phyloP scores from a whole-genome alignment of 371 early-diverging fungal genomes.

The Mortierella sp. region DNA sequence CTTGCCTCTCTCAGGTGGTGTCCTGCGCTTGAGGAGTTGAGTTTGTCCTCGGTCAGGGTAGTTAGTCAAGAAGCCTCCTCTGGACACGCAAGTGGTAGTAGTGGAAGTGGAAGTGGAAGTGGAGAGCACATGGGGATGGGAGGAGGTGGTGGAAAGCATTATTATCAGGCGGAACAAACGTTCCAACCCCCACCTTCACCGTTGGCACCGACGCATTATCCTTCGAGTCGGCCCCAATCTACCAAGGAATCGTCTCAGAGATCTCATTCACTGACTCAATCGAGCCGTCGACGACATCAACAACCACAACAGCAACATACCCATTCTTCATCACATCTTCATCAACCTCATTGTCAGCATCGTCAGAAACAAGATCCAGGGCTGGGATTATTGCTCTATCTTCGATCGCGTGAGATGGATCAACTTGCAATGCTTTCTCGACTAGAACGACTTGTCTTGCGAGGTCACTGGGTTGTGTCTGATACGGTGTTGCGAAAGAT shows the following conservation, averaged over 20 bases:
- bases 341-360: background rate
- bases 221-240: background rate
- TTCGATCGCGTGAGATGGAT: slow-evolving; percentile 28
- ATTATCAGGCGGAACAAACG: background rate
- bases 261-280: background rate
- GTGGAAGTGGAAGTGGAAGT: no score
- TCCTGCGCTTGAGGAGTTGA: slow-evolving; percentile 33
- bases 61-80: no score
- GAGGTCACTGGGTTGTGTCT: slow-evolving; percentile 30
- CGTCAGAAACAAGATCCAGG: slow-evolving; percentile 12
- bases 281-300: background rate
- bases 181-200: background rate
- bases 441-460: slow-evolving; percentile 12
- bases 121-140: no score
- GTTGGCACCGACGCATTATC: background rate
- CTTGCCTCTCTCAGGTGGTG: slow-evolving; percentile 30
- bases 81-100: no score
- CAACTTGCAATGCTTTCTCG: slow-evolving; percentile 14
- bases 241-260: background rate
- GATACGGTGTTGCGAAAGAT: slow-evolving; percentile 26
- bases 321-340: background rate
- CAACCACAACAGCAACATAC: background rate
- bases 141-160: no score
- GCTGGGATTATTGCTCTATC: slow-evolving; percentile 10
- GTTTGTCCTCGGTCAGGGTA: slow-evolving; percentile 1